Conservation (phyloP, 768 basidiomycete species). For the Hygrocybe punicea region DNA sequence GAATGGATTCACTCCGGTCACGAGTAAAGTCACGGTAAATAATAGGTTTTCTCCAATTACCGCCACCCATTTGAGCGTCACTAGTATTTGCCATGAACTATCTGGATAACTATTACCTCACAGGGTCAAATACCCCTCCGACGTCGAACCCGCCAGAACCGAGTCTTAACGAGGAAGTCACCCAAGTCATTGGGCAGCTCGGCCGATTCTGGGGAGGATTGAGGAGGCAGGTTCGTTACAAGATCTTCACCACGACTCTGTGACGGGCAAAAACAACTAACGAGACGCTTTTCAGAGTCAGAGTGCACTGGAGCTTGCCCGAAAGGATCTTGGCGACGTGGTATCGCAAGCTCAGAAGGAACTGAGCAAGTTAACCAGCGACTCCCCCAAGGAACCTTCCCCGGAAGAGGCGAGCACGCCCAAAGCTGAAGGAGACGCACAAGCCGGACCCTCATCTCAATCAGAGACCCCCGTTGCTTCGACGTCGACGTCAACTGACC, state of each 20-base stretch:
- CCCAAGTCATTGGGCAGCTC: constrained; percentile 83
- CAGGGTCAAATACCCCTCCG: constrained; percentile 46
- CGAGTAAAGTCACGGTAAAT: no score
- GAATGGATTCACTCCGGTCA: no score
- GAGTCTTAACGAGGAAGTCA: constrained; percentile 81
- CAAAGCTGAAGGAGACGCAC: constrained; percentile 20
- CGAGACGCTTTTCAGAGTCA: constrained; percentile 52
- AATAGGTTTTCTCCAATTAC: background rate
- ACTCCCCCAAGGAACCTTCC: constrained; percentile 16
- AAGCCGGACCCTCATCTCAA: constrained; percentile 3
- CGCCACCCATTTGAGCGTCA: no score
- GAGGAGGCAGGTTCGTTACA: constrained; percentile 70
- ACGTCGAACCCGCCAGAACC: constrained; percentile 45
- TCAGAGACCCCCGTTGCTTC: constrained; percentile 13
- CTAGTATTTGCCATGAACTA: constrained; percentile 59
- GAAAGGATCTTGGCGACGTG: constrained; percentile 68
- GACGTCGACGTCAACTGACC: constrained; percentile 21
- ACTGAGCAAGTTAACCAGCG: constrained; percentile 54
- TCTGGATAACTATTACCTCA: constrained; percentile 64
- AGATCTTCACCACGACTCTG: background rate
- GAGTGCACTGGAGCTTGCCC: constrained; percentile 60
- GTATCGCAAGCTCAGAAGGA: constrained; percentile 80
- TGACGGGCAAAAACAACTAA: background rate
- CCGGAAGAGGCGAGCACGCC: constrained; percentile 11
- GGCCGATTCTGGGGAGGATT: constrained; percentile 89